Evolutionary conservation across 2,329 filamentous ascomycete species (phyloP).

Genomic region (Diaporthe capsici): DNA sequence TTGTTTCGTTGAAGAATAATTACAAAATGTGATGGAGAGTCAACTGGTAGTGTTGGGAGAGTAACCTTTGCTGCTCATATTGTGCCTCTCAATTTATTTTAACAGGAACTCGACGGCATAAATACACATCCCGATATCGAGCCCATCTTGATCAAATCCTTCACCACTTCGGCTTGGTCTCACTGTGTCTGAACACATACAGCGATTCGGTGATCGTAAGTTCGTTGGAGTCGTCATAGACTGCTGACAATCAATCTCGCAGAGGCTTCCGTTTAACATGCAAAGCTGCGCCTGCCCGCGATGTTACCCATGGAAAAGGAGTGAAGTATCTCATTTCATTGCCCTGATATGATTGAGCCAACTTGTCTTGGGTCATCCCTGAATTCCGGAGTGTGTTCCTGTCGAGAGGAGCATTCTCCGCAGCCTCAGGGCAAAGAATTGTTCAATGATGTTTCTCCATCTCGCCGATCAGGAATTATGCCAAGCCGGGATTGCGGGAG

Average conservation of each 20-base stretch:
- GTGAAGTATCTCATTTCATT: conserved; percentile 2
- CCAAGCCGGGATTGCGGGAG: conserved; percentile 25
- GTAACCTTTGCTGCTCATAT: not conserved
- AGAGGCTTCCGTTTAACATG: not conserved
- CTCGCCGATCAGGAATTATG: not conserved
- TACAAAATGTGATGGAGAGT: not conserved
- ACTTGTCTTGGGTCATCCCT: conserved; percentile 2
- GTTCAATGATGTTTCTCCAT: conserved; percentile 7
- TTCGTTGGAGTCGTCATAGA: conserved; percentile 23
- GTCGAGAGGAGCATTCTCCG: conserved; percentile 3
- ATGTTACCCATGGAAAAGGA: conserved; percentile 10
- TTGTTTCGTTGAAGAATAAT: not conserved
- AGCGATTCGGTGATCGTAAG: conserved; percentile 5
- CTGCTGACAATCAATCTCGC: conserved; percentile 25
- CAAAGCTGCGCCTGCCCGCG: conserved; percentile 13
- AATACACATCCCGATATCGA: not conserved
- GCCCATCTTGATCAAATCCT: not conserved
- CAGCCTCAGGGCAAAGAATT: not conserved
- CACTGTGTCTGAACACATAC: not conserved
- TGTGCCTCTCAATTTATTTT: rapidly evolving
- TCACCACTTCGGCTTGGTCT: too few relatives aligned
- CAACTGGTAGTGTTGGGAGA: not conserved
- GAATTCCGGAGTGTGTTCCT: not conserved
- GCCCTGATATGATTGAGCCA: not conserved
- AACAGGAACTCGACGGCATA: not conserved